Percentiles rank a stretch among this genome's conserved stretches.
Conservation (phyloP, 352 stramenopile species). For the Phytophthora pini region DNA sequence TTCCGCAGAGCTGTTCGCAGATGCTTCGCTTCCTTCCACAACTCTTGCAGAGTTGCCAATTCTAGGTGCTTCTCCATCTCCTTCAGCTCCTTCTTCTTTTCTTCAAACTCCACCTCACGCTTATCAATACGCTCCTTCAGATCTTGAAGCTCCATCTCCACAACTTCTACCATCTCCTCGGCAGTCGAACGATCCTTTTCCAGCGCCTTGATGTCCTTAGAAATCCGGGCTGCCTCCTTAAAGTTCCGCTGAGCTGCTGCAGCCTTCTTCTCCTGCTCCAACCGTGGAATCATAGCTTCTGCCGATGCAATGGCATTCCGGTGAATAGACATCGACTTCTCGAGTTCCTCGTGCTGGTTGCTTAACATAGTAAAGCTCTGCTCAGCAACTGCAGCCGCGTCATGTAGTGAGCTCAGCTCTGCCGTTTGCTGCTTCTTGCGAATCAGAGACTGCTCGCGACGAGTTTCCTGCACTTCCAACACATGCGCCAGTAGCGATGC, state of each 20-base stretch:
- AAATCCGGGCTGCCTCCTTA: conserved; percentile 85
- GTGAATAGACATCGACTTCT: conserved; percentile 77
- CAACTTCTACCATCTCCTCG: conserved; percentile 84
- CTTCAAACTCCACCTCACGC: conserved; percentile 68
- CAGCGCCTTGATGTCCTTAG: conserved; percentile 87
- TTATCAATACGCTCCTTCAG: conserved; percentile 77
- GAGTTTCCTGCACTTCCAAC: conserved; percentile 76
- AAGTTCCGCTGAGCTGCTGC: conserved; percentile 85
- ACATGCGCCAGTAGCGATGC: conserved; percentile 68
- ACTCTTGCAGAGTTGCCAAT: conserved; percentile 65
- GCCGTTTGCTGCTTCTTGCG: conserved; percentile 81
- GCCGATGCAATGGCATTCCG: conserved; percentile 85
- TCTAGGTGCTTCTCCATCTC: conserved; percentile 81
- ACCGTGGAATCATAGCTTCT: conserved; percentile 76
- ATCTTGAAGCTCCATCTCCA: conserved; percentile 86
- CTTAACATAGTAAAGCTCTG: conserved; percentile 78
- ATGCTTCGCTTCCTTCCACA: conserved; percentile 80
- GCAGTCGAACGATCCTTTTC: conserved; percentile 84
- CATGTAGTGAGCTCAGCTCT: conserved; percentile 71
- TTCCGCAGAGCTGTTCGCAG: conserved; percentile 63
- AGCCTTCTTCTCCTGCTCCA: conserved; percentile 84
- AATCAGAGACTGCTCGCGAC: conserved; percentile 65
- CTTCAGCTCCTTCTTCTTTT: conserved; percentile 82
- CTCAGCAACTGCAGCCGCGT: conserved; percentile 73
- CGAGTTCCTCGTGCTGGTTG: conserved; percentile 79